Evolutionary conservation across 2,329 filamentous ascomycete genomes (phyloP).

Genomic region (Elsinoe arachidis): DNA sequence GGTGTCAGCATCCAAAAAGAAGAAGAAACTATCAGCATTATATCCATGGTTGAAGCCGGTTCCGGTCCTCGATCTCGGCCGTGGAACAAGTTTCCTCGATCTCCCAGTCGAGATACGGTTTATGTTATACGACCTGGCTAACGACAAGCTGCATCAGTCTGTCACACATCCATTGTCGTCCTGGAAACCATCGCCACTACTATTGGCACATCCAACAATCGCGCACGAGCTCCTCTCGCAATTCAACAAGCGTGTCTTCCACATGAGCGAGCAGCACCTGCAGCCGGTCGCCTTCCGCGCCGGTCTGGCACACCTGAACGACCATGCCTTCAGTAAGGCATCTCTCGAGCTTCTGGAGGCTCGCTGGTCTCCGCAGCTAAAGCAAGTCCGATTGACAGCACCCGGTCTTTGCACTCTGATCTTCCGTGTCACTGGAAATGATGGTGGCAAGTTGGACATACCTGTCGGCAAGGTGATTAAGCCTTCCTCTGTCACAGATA

Average conservation of each 20-base stretch:
- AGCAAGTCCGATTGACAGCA: background rate
- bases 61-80: background rate
- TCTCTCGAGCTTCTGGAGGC: background rate
- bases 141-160: background rate
- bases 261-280: background rate
- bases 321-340: background rate
- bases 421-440: background rate
- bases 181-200: background rate
- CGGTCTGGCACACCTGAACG: background rate
- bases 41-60: background rate
- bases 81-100: background rate
- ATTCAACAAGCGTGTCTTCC: background rate
- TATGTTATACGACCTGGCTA: background rate
- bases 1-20: background rate
- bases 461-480: background rate
- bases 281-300: background rate
- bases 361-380: background rate
- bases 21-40: background rate
- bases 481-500: background rate
- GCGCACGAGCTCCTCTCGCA: background rate
- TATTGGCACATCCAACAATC: background rate
- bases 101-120: constrained; percentile 1
- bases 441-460: background rate
- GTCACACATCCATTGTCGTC: background rate
- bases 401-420: background rate